Base-by-base conservation (phyloP, 345 rosid species). In the Euphorbia pulcherrima region DNA sequence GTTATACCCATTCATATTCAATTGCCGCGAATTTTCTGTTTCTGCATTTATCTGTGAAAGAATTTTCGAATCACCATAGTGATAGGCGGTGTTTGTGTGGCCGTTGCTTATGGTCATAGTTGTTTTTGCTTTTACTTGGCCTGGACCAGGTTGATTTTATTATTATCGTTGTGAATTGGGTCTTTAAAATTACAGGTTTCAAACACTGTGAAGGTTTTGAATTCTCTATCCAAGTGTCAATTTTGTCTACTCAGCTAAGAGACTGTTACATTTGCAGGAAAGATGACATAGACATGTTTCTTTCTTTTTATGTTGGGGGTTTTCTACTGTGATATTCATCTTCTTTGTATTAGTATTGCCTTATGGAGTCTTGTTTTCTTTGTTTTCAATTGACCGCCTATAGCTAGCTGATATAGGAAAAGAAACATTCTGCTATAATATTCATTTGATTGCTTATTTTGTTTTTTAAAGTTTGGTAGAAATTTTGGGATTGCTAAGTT, bases 131-230 rank as follows among this genome's bases (percentile, higher is more conserved):
- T 64, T 75, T 56, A 60, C 72, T 16, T 28, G 82, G 82, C 41
- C 46, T 75, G 24, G 79, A 79, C 64, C 77, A 79, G 82, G 79
- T 75, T 26, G 48, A 28, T 33, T 13, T 5, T 9, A 33, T 13
- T 24, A 23, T 8, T 18, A 33, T 35, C n/a, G n/a, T 33, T 20
- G 18, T 13, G 6, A 59, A 18, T 59, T 35, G 6, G 14, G 13
- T 29, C 30, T 27, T 29, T 58, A 28, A 10, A n/a, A 56, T 56
- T 56, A 27, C 17, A 21, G 13, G 14, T 54, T 24, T 21, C 14
- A 44, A 12, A 12, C 26, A 21, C 27, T 5, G 4, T 2, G 14
- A 5, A 54, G 37, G 37, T 33, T 23, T 44, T 44, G 17, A 44
- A 44, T 44, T 44, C 50, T 44, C 50, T 2, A 10, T 44, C 2